Evolutionary conservation across 257 asterid species (phyloP).

Genomic region (Capsicum baccatum): DNA sequence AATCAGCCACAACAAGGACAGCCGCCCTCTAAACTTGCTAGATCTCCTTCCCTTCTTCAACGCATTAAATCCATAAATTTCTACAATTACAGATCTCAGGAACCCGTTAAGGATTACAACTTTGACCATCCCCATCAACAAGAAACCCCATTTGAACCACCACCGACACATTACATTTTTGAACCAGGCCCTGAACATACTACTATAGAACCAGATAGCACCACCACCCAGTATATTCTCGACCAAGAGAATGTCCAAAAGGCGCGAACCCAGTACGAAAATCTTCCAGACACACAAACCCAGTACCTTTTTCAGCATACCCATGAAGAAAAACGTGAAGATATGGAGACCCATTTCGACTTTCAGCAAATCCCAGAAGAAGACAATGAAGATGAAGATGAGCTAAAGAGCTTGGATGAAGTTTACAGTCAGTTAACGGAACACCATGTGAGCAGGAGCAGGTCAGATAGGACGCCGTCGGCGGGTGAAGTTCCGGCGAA

Average conservation of each 20-base stretch:
- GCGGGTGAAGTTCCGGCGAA: conserved; percentile 55
- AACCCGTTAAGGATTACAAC: conserved; percentile 25
- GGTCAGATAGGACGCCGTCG: conserved; percentile 65
- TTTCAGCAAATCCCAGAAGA: conserved; percentile 27
- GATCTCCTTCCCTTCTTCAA: conserved; percentile 71
- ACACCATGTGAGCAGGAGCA: conserved; percentile 51
- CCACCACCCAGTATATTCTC: conserved; percentile 32
- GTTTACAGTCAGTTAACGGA: conserved; percentile 54
- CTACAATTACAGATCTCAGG: conserved; percentile 49
- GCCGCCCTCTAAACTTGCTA: conserved; percentile 30
- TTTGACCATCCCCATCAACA: conserved; percentile 38
- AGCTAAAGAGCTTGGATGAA: conserved; percentile 57
- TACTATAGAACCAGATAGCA: conserved; percentile 2
- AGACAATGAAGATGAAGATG: conserved; percentile 38
- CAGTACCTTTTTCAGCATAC: conserved; percentile 20
- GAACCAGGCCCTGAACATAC: conserved; percentile 37
- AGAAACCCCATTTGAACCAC: conserved; percentile 35
- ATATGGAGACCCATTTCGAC: conserved; percentile 29
- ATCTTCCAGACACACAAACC: conserved; percentile 10
- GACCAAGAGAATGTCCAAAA: conserved; percentile 24
- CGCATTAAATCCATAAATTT: conserved; percentile 72
- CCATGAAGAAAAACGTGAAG: conserved; percentile 17
- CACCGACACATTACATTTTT: conserved; percentile 50
- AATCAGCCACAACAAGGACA: conserved; percentile 24
- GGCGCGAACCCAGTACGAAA: conserved; percentile 34